Conservation (phyloP, 345 rosid genomes). For the Citrus medica region DNA sequence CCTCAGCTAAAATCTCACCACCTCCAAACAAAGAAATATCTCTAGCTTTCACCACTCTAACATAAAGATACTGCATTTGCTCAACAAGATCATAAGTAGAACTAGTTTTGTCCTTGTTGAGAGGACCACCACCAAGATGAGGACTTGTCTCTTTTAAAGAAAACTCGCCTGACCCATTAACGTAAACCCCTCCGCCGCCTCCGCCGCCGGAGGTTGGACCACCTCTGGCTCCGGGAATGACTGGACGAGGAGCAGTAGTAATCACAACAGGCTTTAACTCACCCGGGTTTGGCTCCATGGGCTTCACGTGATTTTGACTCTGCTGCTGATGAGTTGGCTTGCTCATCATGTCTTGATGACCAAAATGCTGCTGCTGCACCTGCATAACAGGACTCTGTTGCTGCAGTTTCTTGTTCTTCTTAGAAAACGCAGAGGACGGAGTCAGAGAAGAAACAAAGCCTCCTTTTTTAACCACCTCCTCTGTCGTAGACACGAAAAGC, state of each 20-base stretch:
- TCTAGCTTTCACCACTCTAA: constrained; percentile 56
- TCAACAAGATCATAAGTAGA: constrained; percentile 78
- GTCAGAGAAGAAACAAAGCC: constrained; percentile 19
- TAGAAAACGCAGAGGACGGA: constrained; percentile 24
- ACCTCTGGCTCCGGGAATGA: constrained; percentile 14
- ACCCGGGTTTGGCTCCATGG: constrained; percentile 40
- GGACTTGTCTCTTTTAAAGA: constrained; percentile 71
- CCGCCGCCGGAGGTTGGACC: constrained; percentile 8
- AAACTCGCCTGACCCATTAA: constrained; percentile 45
- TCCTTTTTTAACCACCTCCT: constrained; percentile 24
- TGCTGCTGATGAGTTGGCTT: constrained; percentile 36
- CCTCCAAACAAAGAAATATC: constrained; percentile 36
- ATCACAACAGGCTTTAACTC: constrained; percentile 54
- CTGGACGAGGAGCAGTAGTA: constrained; percentile 37
- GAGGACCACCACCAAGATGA: constrained; percentile 56
- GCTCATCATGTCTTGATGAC: constrained; percentile 27
- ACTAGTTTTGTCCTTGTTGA: constrained; percentile 56
- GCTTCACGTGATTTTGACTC: constrained; percentile 34
- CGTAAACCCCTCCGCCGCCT: constrained; percentile 22
- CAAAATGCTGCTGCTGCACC: constrained; percentile 30
- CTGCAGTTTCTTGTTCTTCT: constrained; percentile 53
- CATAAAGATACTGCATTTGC: constrained; percentile 76
- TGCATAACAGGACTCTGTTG: constrained; percentile 33
- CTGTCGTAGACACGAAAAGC: constrained; percentile 39
- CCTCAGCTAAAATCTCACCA: constrained; percentile 56